These are phyloP conservation scores for Trichoderma asperelloides DNA, from an alignment of 495 filamentous ascomycete species.

Conservation along the genomic window DNA sequence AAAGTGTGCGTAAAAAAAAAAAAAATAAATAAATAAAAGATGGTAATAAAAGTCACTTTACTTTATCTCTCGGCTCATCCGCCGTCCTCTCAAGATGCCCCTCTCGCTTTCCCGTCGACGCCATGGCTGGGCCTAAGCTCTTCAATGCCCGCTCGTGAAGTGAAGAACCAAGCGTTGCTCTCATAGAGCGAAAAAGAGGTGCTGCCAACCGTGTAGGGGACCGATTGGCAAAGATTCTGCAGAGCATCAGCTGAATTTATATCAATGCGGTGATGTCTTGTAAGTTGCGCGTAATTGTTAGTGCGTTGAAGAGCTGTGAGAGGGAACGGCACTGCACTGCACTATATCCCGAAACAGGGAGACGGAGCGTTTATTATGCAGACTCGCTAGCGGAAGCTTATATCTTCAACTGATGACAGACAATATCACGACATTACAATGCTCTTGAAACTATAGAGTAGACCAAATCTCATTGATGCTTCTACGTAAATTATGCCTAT, in stretches of 20 bases:
- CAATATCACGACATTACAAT: neutral
- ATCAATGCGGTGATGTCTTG: too few species aligned
- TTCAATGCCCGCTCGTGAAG: neutral
- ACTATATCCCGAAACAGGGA: too few species aligned
- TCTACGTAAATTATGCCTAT: neutral
- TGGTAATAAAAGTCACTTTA: constrained; percentile 13
- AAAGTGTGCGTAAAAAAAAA: neutral
- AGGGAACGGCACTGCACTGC: too few species aligned
- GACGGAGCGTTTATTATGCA: neutral
- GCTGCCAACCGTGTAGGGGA: neutral
- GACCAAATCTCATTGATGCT: constrained; percentile 4
- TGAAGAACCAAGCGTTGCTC: too few species aligned
- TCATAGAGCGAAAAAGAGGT: neutral
- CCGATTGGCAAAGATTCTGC: neutral
- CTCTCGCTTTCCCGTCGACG: constrained; percentile 14
- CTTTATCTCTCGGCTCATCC: constrained; percentile 55
- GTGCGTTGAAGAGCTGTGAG: too few species aligned
- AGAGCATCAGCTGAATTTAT: neutral
- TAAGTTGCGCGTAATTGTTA: too few species aligned
- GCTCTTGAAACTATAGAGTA: neutral
- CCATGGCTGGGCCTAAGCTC: neutral
- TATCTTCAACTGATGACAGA: neutral
- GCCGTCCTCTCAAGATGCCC: constrained; percentile 58
- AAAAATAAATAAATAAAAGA: neutral
- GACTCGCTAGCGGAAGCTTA: neutral